Base-by-base conservation (phyloP, 164 flowering plant genomes). In the Vitis rotundifolia region DNA sequence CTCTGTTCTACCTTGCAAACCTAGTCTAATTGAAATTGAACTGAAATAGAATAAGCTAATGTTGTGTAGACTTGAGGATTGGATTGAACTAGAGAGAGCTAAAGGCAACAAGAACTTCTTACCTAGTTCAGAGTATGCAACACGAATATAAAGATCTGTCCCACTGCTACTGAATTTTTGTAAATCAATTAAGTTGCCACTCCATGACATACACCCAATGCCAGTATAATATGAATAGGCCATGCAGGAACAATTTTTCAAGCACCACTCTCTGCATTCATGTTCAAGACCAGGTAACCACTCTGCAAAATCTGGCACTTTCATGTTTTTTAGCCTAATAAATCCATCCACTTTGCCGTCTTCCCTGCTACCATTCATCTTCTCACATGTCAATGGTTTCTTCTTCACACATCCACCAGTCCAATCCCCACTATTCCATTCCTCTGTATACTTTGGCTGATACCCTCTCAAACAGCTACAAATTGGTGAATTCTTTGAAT, bases 181-280 rank as follows among this genome's bases (percentile, higher is more conserved):
- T 37, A 74, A 56, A 49, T 85, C 88, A 29, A 74, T 69, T 49
- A 85, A 68, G 59, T 53, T 53, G n/a, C 53, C 74, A 6, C 37
- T 66, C 91, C 89, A 85, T 2, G 72, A 18, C 83, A 84, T 68
- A 72, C 91, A 87, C 8, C 86, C 88, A 29, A 86, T 75, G 50
- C 86, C 86, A 11, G 14, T 22, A 14, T 37, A 54, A 62, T 59
- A 68, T 0, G 90, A 75, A 70, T 82, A 91, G 6, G 91, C 93
- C 16, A 49, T 51, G 29, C 91, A 89, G 0, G 94, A 85, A 68
- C 91, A 88, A 68, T 87, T 86, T 15, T 57, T 64, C 71, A 77
- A 70, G 74, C 97, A 91, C 49, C 28, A 55, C 1, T 51, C 63
- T 50, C 19, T 54, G 49, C 97, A 91, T 0, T 77, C 68, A 5